A percentile compares a stretch with the other conserved stretches of the same genome.
These are phyloP conservation scores for Fusarium goolgardi DNA, from an alignment of 2,329 filamentous ascomycete genomes.

Conservation along the genomic window DNA sequence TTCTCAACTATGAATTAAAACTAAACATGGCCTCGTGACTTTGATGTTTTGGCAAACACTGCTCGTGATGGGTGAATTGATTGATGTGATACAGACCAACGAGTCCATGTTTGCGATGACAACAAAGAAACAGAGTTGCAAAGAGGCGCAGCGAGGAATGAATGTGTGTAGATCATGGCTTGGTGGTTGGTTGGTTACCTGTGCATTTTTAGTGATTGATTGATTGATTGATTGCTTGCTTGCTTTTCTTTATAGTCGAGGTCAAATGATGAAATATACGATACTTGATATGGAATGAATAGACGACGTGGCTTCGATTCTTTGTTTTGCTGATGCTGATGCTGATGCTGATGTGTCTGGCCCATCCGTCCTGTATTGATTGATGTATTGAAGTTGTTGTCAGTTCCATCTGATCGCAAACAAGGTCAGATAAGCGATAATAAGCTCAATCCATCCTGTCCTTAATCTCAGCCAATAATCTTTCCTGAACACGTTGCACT, in stretches of 20 bases:
- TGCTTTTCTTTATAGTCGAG: background rate
- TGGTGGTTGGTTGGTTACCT: background rate
- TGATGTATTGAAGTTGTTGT: background rate
- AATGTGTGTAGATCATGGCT: conserved; percentile 7
- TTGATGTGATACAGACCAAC: background rate
- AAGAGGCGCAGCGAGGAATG: conserved; percentile 12
- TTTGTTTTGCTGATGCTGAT: background rate
- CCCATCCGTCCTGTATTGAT: no score
- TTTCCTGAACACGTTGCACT: background rate
- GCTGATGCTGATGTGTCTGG: no score
- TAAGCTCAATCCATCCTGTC: background rate
- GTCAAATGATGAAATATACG: background rate
- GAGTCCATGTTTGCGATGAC: background rate
- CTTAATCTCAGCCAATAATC: conserved; percentile 13
- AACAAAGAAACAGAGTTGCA: background rate
- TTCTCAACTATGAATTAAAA: background rate
- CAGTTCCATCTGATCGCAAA: background rate
- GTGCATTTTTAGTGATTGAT: no score
- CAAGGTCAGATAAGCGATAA: conserved; percentile 6
- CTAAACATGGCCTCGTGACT: background rate
- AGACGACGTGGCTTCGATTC: background rate
- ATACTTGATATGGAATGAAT: background rate
- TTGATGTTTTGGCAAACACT: background rate
- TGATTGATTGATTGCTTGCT: no score
- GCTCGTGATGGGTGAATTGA: background rate